Conservation (phyloP, 73 alveolate species). For the Stentor roeselii region DNA sequence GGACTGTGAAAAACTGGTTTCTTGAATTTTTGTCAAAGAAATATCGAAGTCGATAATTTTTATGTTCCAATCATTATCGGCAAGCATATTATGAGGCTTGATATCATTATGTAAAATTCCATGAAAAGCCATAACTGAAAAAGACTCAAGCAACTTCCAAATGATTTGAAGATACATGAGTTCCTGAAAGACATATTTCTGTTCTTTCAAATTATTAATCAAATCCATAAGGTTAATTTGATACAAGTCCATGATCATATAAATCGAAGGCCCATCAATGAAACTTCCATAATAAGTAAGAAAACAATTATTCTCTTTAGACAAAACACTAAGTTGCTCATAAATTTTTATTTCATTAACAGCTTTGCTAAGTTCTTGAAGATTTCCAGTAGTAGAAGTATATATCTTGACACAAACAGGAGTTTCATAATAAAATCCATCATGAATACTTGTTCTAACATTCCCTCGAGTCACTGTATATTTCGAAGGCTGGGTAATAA, state of each 20-base stretch:
- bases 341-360: not conserved
- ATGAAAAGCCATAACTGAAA: not conserved
- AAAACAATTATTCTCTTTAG: not conserved
- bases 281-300: not conserved
- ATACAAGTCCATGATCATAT: not conserved
- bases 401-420: no score
- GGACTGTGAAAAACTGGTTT: not conserved
- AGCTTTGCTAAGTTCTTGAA: no score
- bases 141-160: not conserved
- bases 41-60: not conserved
- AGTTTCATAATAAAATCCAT: no score
- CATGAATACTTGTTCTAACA: no score
- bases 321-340: not conserved
- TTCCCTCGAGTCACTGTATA: no score
- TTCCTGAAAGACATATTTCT: not conserved
- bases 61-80: not conserved
- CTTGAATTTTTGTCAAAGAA: not conserved
- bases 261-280: not conserved
- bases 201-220: no score
- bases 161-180: no score
- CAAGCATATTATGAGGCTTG: slow-evolving; percentile 1
- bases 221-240: not conserved
- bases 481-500: no score
- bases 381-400: no score
- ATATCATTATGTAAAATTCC: not conserved